Percentiles rank a stretch among this genome's conserved stretches.
Conservation (phyloP, 2,329 filamentous ascomycete genomes). For the Scedosporium apiospermum region DNA sequence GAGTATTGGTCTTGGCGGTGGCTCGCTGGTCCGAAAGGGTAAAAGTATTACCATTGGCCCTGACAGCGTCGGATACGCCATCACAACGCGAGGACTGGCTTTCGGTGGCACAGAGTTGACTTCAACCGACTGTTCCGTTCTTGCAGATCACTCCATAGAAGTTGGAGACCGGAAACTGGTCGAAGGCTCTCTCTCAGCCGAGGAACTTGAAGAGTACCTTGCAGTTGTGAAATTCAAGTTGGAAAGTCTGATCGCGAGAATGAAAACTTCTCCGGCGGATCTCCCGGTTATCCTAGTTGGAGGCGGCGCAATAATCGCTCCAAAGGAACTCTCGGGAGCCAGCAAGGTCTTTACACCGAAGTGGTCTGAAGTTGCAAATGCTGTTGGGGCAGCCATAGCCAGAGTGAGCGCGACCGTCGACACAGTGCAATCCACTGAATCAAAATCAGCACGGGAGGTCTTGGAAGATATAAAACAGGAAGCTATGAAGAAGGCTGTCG, state of each 20-base stretch:
- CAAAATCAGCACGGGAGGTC: slow-evolving; percentile 27
- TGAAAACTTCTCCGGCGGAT: slow-evolving; percentile 53
- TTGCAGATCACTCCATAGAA: background rate
- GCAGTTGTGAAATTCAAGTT: slow-evolving; percentile 36
- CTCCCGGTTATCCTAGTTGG: slow-evolving; percentile 53
- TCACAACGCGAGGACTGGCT: slow-evolving; percentile 41
- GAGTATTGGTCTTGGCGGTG: slow-evolving; percentile 50
- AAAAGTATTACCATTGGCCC: slow-evolving; percentile 41
- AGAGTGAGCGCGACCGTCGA: slow-evolving; percentile 46
- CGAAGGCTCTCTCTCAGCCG: slow-evolving; percentile 23
- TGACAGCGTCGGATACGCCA: slow-evolving; percentile 51
- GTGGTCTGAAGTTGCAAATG: slow-evolving; percentile 53
- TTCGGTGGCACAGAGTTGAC: slow-evolving; percentile 50
- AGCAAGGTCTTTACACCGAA: slow-evolving; percentile 45
- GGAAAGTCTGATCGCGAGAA: slow-evolving; percentile 47
- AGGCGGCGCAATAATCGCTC: slow-evolving; percentile 51
- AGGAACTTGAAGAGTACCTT: slow-evolving; percentile 27
- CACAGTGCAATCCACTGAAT: slow-evolving; percentile 37
- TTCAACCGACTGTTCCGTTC: slow-evolving; percentile 39
- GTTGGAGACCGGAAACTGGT: background rate
- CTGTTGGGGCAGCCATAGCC: slow-evolving; percentile 54
- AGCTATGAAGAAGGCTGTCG: slow-evolving; percentile 10
- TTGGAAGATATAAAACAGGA: slow-evolving; percentile 31
- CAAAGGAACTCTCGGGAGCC: slow-evolving; percentile 43
- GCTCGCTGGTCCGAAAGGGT: slow-evolving; percentile 39